Base-by-base conservation (phyloP, 805 yeast genomes). In the Ascoidea rubescens region DNA sequence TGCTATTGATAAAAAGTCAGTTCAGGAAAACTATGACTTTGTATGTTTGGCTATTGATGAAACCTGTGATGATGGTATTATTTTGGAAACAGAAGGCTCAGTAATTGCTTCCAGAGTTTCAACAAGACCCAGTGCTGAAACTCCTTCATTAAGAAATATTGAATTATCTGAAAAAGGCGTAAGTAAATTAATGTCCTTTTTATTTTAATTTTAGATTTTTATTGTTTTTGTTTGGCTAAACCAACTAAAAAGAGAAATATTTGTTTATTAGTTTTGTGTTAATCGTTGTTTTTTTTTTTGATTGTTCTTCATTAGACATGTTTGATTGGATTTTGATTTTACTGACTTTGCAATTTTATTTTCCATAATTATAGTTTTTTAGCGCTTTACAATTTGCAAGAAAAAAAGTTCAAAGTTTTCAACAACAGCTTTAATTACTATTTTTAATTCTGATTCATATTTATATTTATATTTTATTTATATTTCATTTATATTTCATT, bases 71-170 rank as follows among this genome's bases (percentile, higher is more conserved):
- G 95, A 90, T 64, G 99, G 98, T 46, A 80, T 93, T 57, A 80
- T 93, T 53, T 74, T 93, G 59, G 97, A 93, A 66, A 84, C 89
- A 31, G 97, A 93, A 62, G 81, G 95, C 5, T 79, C 84, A 43
- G 80, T 87, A 46, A 86, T 93, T 59, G 90, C 91, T 2, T 79
- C 95, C 14, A 79, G 99, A 68, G 96, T 90, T 31, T 86, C 98
- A n/a, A 78, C 80, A 54, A 82, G 93, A 37, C 96, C 96, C 48
- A 67, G 79, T 42, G 79, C 75, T 57, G 96, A 88, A 59, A 70
- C 68, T 33, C 71, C 75, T 45, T 73, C 75, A 56, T 70, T 80
- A 60, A 74, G 75, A 60, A 71, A 75, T 54, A 75, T 85, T 53
- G 90, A 84, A 60, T 65, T 82, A 48, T 74, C 80, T 52, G 93